phyloP scores from a whole-genome alignment of 2,329 filamentous ascomycete species.

The Davidsoniella australis region DNA sequence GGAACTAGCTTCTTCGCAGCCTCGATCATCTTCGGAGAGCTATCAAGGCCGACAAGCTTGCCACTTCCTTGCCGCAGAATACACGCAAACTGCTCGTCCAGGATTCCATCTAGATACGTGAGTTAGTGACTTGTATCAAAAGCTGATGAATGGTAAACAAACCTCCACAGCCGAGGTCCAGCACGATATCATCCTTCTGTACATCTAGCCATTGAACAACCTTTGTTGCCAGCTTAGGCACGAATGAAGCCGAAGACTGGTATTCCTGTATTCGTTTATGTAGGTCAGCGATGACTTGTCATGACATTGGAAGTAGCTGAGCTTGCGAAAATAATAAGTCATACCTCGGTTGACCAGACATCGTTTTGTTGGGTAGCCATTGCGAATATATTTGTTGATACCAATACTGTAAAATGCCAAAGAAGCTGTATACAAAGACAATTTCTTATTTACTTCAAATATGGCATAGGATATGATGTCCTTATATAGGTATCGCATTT shows the following conservation, averaged over 20 bases:
- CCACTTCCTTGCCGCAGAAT: conserved; percentile 28
- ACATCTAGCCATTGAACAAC: conserved; percentile 41
- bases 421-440: not conserved
- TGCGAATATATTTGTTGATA: not conserved
- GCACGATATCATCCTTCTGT: conserved; percentile 37
- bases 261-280: conserved; percentile 29
- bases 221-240: conserved; percentile 42
- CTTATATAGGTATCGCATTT: not conserved
- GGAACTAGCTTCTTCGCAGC: conserved; percentile 28
- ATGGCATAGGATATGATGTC: not conserved
- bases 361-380: conserved; percentile 15
- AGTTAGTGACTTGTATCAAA: conserved; percentile 7
- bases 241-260: conserved; percentile 43
- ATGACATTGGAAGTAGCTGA: not conserved
- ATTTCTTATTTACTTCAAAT: not conserved
- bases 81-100: conserved; percentile 36
- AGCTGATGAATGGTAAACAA: conserved; percentile 12
- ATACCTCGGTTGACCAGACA: conserved; percentile 25
- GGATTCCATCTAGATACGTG: conserved; percentile 33
- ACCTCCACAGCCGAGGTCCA: conserved; percentile 50
- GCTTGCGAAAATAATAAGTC: not conserved
- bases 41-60: conserved; percentile 39
- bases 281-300: not conserved
- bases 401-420: not conserved
- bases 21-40: conserved; percentile 40